phyloP scores from a whole-genome alignment of 352 stramenopile genomes.

The Blastocystis sp. region DNA sequence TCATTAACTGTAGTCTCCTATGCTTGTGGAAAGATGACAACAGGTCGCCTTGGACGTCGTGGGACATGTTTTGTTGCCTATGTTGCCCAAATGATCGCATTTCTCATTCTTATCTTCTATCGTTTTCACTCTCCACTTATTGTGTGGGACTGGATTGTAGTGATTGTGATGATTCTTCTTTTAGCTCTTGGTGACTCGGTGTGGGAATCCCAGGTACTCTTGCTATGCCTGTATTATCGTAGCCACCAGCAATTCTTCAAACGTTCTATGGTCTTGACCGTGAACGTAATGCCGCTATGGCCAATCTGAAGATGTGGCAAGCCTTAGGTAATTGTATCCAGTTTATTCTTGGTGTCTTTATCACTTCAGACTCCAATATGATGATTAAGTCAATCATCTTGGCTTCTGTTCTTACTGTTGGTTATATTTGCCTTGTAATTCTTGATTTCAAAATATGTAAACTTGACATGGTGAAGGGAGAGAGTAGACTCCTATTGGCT shows the following conservation, averaged over 20 bases:
- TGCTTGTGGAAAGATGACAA: constrained; percentile 10
- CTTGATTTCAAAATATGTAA: constrained; percentile 2
- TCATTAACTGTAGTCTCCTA: neutral
- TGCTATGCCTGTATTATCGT: too few species aligned
- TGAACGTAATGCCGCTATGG: constrained; percentile 63
- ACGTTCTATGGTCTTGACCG: constrained; percentile 59
- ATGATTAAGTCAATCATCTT: constrained; percentile 36
- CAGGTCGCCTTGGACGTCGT: neutral
- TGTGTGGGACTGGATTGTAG: neutral
- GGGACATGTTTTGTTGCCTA: neutral
- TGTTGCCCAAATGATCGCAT: constrained; percentile 51
- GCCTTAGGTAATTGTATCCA: constrained; percentile 53
- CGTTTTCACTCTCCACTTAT: neutral
- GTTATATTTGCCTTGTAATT: constrained; percentile 32
- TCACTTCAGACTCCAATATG: neutral
- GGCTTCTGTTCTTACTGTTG: neutral
- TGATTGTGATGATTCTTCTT: constrained; percentile 34
- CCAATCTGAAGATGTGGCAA: constrained; percentile 65
- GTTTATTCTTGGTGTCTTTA: constrained; percentile 50
- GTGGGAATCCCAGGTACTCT: constrained; percentile 62
- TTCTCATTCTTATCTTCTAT: constrained; percentile 53
- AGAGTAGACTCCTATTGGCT: constrained; percentile 1
- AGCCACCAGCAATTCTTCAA: constrained; percentile 63
- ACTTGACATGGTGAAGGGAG: constrained; percentile 32
- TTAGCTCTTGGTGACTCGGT: constrained; percentile 57